phyloP scores from a whole-genome alignment of 768 basidiomycete species.

The Rhizopogon vulgaris region DNA sequence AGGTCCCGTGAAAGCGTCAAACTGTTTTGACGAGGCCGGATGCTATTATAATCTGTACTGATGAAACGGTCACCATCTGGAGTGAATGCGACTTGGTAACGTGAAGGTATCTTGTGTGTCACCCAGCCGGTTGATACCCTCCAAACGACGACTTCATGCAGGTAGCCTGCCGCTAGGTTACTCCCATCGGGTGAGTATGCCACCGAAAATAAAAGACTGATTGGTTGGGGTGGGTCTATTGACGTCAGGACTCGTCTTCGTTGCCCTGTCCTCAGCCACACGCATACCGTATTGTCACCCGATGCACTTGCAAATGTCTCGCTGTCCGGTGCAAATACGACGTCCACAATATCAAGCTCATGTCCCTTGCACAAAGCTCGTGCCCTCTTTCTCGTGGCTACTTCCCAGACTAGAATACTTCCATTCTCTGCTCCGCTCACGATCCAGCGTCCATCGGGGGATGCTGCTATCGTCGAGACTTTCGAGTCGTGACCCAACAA shows the following conservation, averaged over 20 bases:
- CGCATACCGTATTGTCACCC: too few species aligned
- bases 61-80: not conserved
- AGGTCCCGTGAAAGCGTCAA: not conserved
- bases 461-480: not conserved
- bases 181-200: conserved; percentile 2
- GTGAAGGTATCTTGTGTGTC: not conserved
- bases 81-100: not conserved
- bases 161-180: conserved; percentile 4
- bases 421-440: conserved; percentile 4
- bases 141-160: not conserved
- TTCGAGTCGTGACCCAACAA: not conserved
- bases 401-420: not conserved
- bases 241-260: not conserved
- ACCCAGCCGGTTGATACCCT: not conserved
- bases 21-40: too few species aligned
- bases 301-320: not conserved
- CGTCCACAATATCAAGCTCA: accelerated
- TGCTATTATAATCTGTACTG: not conserved
- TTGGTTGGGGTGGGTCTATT: not conserved
- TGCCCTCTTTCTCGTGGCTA: not conserved
- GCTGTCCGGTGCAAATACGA: not conserved
- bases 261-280: not conserved
- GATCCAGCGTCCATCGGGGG: not conserved
- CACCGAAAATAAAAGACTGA: not conserved
- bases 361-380: not conserved